A percentile compares a stretch with the other conserved stretches of the same genome.
Evolutionary conservation across 495 filamentous ascomycete genomes (phyloP).

Genomic region (Neurospora hispaniola): DNA sequence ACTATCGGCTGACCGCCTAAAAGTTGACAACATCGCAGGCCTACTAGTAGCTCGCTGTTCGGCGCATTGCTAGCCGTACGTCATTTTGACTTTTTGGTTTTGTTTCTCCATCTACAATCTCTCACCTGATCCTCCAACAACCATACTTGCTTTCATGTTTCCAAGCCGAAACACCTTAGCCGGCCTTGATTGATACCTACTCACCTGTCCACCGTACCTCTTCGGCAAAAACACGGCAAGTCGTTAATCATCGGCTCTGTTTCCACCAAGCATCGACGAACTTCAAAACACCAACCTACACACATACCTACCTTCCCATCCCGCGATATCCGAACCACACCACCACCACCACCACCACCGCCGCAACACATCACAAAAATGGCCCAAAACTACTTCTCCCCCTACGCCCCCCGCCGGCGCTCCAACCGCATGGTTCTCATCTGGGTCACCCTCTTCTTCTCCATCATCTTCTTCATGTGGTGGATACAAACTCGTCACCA

Average conservation of each 20-base stretch:
- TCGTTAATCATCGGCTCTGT: too few species aligned
- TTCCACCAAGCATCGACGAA: too few species aligned
- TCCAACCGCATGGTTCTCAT: constrained; percentile 20
- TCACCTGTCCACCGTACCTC: too few species aligned
- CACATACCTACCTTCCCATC: neutral
- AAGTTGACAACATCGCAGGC: neutral
- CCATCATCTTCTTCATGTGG: constrained; percentile 21
- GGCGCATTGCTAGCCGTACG: neutral
- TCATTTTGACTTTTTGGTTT: neutral
- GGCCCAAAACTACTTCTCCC: constrained; percentile 12
- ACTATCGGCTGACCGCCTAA: neutral
- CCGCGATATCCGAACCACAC: neutral
- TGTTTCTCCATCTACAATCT: neutral
- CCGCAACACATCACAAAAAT: neutral
- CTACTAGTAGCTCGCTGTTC: too few species aligned
- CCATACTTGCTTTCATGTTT: too few species aligned
- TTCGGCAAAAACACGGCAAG: too few species aligned
- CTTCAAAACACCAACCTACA: too few species aligned
- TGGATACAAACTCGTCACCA: constrained; percentile 17
- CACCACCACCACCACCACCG: too few species aligned
- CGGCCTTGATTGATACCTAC: too few species aligned
- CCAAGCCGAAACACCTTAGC: too few species aligned
- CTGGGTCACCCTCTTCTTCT: constrained; percentile 22
- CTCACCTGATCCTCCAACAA: neutral
- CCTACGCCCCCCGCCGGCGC: constrained; percentile 24